phyloP scores from a whole-genome alignment of 805 yeast genomes.

The Spathaspora passalidarum region DNA sequence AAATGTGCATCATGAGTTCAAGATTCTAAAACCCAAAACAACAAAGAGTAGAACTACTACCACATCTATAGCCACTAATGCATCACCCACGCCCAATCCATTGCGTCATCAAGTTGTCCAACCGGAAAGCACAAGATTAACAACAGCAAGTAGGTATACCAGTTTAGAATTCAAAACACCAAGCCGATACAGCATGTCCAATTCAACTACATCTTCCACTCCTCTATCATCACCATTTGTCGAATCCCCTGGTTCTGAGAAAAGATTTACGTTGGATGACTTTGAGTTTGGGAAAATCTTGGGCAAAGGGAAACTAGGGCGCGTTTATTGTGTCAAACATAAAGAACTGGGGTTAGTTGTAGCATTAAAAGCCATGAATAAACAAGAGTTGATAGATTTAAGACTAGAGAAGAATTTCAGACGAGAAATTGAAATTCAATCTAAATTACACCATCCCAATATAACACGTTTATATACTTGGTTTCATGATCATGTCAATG shows the following conservation, averaged over 20 bases:
- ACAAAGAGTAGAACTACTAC: background rate
- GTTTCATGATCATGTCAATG: conserved; percentile 77
- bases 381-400: conserved; percentile 68
- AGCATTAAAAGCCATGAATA: conserved; percentile 90
- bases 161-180: background rate
- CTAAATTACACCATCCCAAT: conserved; percentile 72
- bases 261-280: conserved; percentile 33
- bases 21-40: background rate
- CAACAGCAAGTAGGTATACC: too few species aligned
- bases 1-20: background rate
- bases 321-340: conserved; percentile 85
- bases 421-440: conserved; percentile 89
- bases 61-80: background rate
- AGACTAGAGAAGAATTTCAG: conserved; percentile 83
- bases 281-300: conserved; percentile 85
- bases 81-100: background rate
- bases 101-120: background rate
- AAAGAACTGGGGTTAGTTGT: conserved; percentile 72
- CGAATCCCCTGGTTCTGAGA: background rate
- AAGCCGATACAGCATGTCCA: background rate
- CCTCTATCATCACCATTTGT: background rate
- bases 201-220: background rate
- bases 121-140: background rate
- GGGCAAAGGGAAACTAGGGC: conserved; percentile 93
- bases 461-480: conserved; percentile 80